Conservation (phyloP, 2,329 filamentous ascomycete species). For the Xylariaceae sp. region DNA sequence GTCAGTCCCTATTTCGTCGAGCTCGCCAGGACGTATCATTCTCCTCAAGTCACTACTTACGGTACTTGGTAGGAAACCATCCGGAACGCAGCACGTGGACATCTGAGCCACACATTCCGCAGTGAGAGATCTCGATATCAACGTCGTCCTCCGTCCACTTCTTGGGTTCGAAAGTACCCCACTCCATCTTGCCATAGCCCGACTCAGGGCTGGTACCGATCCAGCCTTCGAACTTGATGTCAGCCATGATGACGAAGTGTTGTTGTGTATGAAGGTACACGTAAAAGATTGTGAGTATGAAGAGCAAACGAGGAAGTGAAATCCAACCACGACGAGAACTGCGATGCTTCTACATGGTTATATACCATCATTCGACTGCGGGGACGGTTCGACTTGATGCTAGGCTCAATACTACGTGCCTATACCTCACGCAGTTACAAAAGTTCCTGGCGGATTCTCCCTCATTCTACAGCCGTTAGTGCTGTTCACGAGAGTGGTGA, state of each 20-base stretch:
- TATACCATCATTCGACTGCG: no score
- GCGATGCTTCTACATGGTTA: no score
- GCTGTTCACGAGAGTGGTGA: no score
- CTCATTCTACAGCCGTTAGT: no score
- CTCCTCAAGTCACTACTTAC: slow-evolving; percentile 27
- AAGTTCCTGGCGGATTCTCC: no score
- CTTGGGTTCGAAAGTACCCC: slow-evolving; percentile 56
- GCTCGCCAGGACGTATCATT: background rate
- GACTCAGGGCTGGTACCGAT: slow-evolving; percentile 39
- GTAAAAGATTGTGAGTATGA: background rate
- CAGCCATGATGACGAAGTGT: slow-evolving; percentile 11
- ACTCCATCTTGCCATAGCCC: slow-evolving; percentile 48
- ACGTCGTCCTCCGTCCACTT: slow-evolving; percentile 61
- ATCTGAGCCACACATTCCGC: slow-evolving; percentile 61
- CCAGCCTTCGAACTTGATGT: slow-evolving; percentile 46
- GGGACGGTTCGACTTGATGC: no score
- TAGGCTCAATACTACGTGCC: no score
- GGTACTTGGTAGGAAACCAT: slow-evolving; percentile 41
- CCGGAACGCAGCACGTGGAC: slow-evolving; percentile 54
- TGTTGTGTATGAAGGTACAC: background rate
- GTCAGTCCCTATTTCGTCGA: slow-evolving; percentile 14
- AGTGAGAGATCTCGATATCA: slow-evolving; percentile 61
- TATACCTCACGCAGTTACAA: no score
- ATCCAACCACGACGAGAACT: no score
- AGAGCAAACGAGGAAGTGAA: background rate